Conservation (phyloP, 139 green algal genomes). For the Chloropicon primus region DNA sequence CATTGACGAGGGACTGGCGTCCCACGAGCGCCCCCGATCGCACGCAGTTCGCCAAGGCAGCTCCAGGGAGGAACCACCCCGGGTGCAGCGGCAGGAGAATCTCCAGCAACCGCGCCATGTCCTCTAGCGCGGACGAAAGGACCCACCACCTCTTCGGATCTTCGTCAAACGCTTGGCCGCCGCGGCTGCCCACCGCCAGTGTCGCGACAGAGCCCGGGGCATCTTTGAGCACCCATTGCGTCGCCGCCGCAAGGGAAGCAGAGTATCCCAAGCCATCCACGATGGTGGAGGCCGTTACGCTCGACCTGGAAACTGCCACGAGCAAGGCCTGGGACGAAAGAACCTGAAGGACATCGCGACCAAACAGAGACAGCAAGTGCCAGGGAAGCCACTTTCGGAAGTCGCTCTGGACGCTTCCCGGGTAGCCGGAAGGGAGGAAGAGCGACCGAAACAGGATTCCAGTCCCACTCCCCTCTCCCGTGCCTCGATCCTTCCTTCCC, state of each 20-base stretch:
- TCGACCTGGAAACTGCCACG: constrained; percentile 4
- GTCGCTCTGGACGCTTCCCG: constrained; percentile 8
- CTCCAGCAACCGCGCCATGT: constrained; percentile 13
- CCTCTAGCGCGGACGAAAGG: constrained; percentile 8
- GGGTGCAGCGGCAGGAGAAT: constrained; percentile 5
- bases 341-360: constrained; percentile 12
- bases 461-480: background rate
- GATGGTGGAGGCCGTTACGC: background rate
- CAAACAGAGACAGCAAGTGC: constrained; percentile 8
- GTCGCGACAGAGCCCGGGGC: constrained; percentile 11
- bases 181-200: background rate
- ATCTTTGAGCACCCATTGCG: constrained; percentile 22
- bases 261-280: background rate
- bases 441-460: background rate
- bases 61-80: constrained; percentile 7
- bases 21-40: constrained; percentile 6
- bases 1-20: constrained; percentile 9
- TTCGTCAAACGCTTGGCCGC: constrained; percentile 13
- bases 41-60: constrained; percentile 8
- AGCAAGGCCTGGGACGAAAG: constrained; percentile 13
- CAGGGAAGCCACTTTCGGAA: constrained; percentile 8
- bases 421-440: constrained; percentile 13
- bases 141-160: constrained; percentile 13
- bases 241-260: constrained; percentile 6
- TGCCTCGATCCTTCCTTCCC: background rate